Base-by-base conservation (phyloP, 2,329 filamentous ascomycete species). In the Paraconiothyrium brasiliense region DNA sequence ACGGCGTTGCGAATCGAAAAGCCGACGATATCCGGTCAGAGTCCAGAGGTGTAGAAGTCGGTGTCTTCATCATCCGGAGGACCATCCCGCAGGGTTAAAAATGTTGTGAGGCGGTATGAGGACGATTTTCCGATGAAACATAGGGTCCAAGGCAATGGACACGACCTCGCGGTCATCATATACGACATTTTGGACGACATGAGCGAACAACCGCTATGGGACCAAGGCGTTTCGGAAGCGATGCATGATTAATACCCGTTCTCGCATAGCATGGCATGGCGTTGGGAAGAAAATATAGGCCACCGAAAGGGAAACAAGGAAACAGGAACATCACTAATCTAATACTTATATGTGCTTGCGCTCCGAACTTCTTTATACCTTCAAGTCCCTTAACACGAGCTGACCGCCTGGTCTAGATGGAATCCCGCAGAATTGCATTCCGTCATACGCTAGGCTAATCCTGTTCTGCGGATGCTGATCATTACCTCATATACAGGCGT, bases 1-100 rank as follows among this genome's bases (percentile, higher is more conserved):
- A 88, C 48, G 86, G 85, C 6, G 84, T 90, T n/a, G 82, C 81
- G 43, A 81, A 80, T 54, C 80, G 84, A 59, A 79, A 80, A 27
- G 86, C 86, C 43, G 64, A 79, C 67, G 58, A 50, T 16, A 20
- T 39, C 22, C 46, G 20, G 9, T 14, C 16, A 22, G 13, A 14
- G 11, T 78, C 74, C 32, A 74, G 72, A n/a, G 82, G 81, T 9
- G 72, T 84, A 5, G 82, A 84, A 63, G 75, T 84, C 6, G 79
- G 81, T 34, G 77, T 84, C 3, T 84, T 84, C 65, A 78, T 84
- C 30, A 77, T 84, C 50, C 74, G 72, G 58, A 77, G 75, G 57
- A 66, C 67, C 14, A 57, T 44, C 35, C 13, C n/a, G n/a, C 47
- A 41, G n/a, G 14, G 46, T 37, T 51, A 32, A 16, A 44, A 44